Percentiles rank a stretch among this genome's conserved stretches.
These are phyloP conservation scores for Podila verticillata DNA, from an alignment of 192 early-diverging fungal genomes.

Conservation along the genomic window DNA sequence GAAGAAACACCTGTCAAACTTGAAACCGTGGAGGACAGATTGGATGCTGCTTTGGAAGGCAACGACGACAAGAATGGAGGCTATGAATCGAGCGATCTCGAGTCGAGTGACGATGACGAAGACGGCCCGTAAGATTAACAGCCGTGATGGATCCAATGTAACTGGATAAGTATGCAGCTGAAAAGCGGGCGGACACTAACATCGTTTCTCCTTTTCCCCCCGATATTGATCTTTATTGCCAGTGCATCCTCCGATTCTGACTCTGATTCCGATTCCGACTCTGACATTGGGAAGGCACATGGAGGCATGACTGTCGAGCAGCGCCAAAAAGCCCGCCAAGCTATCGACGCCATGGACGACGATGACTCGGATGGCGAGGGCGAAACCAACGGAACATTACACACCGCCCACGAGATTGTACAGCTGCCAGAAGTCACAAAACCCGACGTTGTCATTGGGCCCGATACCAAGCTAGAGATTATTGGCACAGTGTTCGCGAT, in stretches of 20 bases:
- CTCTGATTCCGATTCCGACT: constrained; percentile 37
- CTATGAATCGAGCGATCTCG: constrained; percentile 59
- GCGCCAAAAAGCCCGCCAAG: constrained; percentile 39
- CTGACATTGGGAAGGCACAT: not conserved
- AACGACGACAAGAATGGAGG: constrained; percentile 28
- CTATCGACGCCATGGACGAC: constrained; percentile 42
- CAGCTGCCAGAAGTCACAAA: constrained; percentile 56
- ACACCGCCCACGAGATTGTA: constrained; percentile 71
- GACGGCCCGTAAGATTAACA: constrained; percentile 24
- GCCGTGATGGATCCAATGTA: not conserved
- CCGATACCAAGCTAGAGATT: constrained; percentile 55
- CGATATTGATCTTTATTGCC: not conserved
- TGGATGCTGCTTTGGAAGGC: constrained; percentile 49
- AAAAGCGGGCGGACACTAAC: not conserved
- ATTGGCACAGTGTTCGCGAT: constrained; percentile 76
- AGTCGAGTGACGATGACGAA: constrained; percentile 50
- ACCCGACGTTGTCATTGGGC: constrained; percentile 57
- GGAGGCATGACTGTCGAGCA: constrained; percentile 29
- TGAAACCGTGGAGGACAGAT: constrained; percentile 22
- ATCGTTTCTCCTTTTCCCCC: not conserved
- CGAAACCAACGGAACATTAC: constrained; percentile 17
- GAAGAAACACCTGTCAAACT: not conserved
- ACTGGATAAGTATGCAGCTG: not conserved
- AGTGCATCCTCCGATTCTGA: constrained; percentile 31
- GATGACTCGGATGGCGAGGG: constrained; percentile 42